Evolutionary conservation across 805 yeast species (phyloP), one percentile per base, ranked within the genome.

Genomic region (Cyberlindnera japonica): DNA sequence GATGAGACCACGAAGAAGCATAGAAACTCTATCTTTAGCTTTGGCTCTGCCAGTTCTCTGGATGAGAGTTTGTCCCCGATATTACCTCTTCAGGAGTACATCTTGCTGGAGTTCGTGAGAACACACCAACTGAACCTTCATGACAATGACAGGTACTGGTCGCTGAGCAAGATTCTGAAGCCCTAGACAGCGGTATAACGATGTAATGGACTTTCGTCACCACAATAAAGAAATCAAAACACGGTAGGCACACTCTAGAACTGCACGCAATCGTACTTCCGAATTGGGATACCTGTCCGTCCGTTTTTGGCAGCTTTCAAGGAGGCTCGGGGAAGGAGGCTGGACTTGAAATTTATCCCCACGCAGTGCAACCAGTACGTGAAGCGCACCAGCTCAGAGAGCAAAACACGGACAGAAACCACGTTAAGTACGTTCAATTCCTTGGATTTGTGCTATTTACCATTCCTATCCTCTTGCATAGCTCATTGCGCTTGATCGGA

Each of bases 91-190:
- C 71, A 68, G 51, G 68, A 84, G 53, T 71, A 81, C 48, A 72
- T 83, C 10, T 57, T 85, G 33, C 62, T 79, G 30, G 91, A 84
- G 53, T 68, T 83, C 21, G 79, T 89, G 87, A 75, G 81, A 47
- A 80, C 82, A 12, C 69, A 76, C 44, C 83, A 77, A 49, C 63
- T 79, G 42, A 79, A 79, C 56, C 59, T 70, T 43, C 64, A 69
- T 27, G 83, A 81, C 43, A 76, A 72, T 30, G 90, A 84, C 50
- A 67, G 93, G 48, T 78, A 81, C 5, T 83, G 90, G 83, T 74
- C 79, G 40, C 64, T 82, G 56, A 83, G 90, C 63, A 75, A 84
- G 53, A 27, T 10, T 28, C 19, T 51, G 19, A 48, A 44, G 28
- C 34, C 44, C 22, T 45, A 27, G 31, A 17, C 6, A 4, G 12